phyloP scores from a whole-genome alignment of 1,284 basidiomycete species.

The Malassezia globosa region DNA sequence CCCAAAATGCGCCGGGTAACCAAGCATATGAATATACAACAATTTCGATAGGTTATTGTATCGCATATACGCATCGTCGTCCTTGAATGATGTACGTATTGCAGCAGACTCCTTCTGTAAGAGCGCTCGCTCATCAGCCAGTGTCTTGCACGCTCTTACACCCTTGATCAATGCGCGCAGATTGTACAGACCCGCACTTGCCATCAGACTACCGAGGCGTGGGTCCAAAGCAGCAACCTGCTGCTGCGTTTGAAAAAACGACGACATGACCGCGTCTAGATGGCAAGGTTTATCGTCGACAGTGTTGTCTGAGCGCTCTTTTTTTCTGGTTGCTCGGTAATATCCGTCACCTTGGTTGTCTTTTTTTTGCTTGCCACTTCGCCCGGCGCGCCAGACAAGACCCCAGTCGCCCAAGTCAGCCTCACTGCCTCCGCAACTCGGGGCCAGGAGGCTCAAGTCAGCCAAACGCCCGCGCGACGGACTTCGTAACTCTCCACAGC shows the following conservation, averaged over 20 bases:
- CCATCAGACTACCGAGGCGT: conserved; percentile 44
- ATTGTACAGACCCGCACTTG: conserved; percentile 44
- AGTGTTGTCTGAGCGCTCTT: too few relatives aligned
- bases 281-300: too few relatives aligned
- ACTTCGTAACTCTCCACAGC: too few relatives aligned
- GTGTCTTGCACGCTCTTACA: conserved; percentile 59
- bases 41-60: conserved; percentile 97
- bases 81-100: conserved; percentile 91
- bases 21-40: conserved; percentile 99
- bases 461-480: too few relatives aligned
- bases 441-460: too few relatives aligned
- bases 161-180: conserved; percentile 49
- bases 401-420: too few relatives aligned
- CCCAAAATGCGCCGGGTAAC: conserved; percentile 96
- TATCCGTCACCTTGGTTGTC: too few relatives aligned
- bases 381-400: too few relatives aligned
- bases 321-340: too few relatives aligned
- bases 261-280: conserved; percentile 32
- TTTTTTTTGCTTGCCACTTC: too few relatives aligned
- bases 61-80: conserved; percentile 67
- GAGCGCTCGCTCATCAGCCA: conserved; percentile 91
- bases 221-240: conserved; percentile 47
- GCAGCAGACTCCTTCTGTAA: conserved; percentile 98
- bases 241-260: conserved; percentile 46
- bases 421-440: too few relatives aligned